Base-by-base conservation (phyloP, 2,329 filamentous ascomycete species). In the Sclerotinia glacialis region DNA sequence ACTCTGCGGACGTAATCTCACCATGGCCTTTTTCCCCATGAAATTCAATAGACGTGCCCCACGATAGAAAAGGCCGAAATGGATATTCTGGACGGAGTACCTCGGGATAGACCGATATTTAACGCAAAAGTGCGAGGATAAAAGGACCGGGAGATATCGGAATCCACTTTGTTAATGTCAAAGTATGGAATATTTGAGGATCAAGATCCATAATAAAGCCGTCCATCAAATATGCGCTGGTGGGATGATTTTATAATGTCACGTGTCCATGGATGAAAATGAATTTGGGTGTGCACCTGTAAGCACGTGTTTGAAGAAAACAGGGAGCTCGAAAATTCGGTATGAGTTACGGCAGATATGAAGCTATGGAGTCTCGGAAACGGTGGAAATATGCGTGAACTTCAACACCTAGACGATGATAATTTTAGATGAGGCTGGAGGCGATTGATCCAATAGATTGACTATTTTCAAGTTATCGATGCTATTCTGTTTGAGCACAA, bases 191-290 rank as follows among this genome's bases (percentile, higher is more conserved):
- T 47, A 56, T 64, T 37, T 14, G 26, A 52, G 59, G 12, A 34
- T 49, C n/a, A 52, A 34, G 52, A 64, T 64, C 62, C 62, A 64
- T n/a, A 64, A 64, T 64, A 64, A 64, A 64, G 62, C 62, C 62
- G 62, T 58, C 56, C 40, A 37, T 47, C 42, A 34, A 23, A 37
- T 60, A 60, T 60, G 58, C 52, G 62, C 8, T 26, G 50, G 49
- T 64, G 42, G 42, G 42, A 64, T 64, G 52, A 46, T 64, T 46
- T 58, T 8, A 14, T 0, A 0, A 49, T 47, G 21, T 60, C 58
- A 60, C 58, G 58, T 60, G 58, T 37, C 21, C 7, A 11, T 21
- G 9, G 56, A 47, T 60, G 12, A 56, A 56, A 31, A 31, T 34
- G 46, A 23, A 46, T 34, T 34, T n/a, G n/a, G 5, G n/a, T 34